Conservation (phyloP, 805 yeast genomes). For the Groenewaldozyma tartarivorans region DNA sequence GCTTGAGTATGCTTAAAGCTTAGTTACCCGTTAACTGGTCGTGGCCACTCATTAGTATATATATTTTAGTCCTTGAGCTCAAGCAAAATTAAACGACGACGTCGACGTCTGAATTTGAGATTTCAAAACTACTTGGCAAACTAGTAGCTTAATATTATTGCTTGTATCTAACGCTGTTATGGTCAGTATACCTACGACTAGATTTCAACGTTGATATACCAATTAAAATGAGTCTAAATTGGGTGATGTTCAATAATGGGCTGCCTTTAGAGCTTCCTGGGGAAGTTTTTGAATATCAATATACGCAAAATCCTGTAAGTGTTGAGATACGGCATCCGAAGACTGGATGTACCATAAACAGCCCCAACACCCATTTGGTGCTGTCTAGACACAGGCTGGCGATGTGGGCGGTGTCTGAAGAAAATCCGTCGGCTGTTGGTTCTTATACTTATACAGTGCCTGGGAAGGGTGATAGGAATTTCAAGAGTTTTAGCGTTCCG, state of each 20-base stretch:
- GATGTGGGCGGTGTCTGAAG: background rate
- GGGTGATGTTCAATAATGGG: constrained; percentile 11
- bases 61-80: background rate
- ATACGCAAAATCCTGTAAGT: background rate
- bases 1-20: no score
- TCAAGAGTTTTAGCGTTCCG: constrained; percentile 17
- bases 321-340: background rate
- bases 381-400: constrained; percentile 18
- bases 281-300: constrained; percentile 10
- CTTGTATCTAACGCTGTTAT: background rate
- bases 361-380: constrained; percentile 2
- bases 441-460: constrained; percentile 17
- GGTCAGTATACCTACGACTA: no score
- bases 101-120: no score
- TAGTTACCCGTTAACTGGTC: no score
- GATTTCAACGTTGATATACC: background rate
- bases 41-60: no score
- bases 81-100: no score
- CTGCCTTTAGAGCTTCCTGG: constrained; percentile 14
- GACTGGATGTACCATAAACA: background rate
- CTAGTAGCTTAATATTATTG: background rate
- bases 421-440: constrained; percentile 1
- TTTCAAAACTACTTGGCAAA: no score
- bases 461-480: constrained; percentile 23
- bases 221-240: constrained; percentile 16